Evolutionary conservation across 305 asterid genomes (phyloP), one percentile per base, ranked within the genome.

Genomic region (Solanum hybrid): DNA sequence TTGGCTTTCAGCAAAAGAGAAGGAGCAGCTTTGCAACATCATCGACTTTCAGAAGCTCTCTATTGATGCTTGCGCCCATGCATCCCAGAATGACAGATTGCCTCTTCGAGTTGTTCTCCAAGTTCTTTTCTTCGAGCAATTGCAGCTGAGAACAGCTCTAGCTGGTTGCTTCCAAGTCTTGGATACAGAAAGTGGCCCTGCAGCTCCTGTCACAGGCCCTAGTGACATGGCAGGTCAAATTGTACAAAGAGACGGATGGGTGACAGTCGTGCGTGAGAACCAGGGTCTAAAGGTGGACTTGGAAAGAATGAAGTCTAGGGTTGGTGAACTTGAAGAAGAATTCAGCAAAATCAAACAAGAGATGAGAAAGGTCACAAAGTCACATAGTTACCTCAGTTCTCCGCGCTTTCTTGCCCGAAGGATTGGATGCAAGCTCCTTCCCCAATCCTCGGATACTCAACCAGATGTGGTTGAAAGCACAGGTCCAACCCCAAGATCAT

Each of bases 51-150:
- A 92, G 94, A 98, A 97, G 93, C 98, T 98, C 86, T 98, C 99
- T 4, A 93, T 98, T 10, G 99, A 98, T 92, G 99, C 99, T 22
- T 98, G 99, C 82, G 96, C 99, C 38, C 99, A 98, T 90, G 99
- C 99, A 81, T 96, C 99, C 82, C 99, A 98, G 90, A 98, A 96
- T 15, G 94, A 95, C 87, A 92, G 98, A 88, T 91, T 97, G 86
- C 99, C 99, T 10, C 98, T 98, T 85, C 94, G 99, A 91, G 91
- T 97, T 84, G 89, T 96, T 88, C 93, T 98, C 88, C 99, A 98
- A 91, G 98, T 98, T 90, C 92, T 98, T 88, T 98, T 97, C 92
- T 95, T 98, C 77, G 99, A 97, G 93, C 99, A 98, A 92, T 92
- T 98, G 95, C 99, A 97, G 86, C 84, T 98, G 92, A 92, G 95